Evolutionary conservation across 2,329 filamentous ascomycete species (phyloP).

Genomic region (Ceratocystis cubensis): DNA sequence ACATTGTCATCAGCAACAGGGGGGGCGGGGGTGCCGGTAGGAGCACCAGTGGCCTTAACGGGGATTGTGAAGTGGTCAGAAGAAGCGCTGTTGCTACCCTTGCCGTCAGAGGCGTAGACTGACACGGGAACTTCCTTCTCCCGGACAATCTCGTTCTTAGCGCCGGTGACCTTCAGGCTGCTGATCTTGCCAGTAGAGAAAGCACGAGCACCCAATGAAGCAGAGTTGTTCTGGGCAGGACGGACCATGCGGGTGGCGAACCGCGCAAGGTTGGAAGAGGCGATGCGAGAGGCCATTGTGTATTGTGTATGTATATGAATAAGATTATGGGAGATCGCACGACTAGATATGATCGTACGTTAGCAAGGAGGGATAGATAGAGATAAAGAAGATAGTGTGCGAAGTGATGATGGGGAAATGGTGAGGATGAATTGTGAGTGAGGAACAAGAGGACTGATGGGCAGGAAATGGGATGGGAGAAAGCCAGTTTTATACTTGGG

Average conservation of each 20-base stretch:
- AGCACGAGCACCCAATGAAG: constrained; percentile 13
- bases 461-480: constrained; percentile 19
- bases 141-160: constrained; percentile 41
- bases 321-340: constrained; percentile 23
- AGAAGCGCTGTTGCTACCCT: constrained; percentile 31
- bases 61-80: constrained; percentile 45
- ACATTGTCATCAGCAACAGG: constrained; percentile 36
- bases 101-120: constrained; percentile 37
- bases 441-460: neutral
- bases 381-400: neutral
- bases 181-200: constrained; percentile 16
- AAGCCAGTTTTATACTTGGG: constrained; percentile 16
- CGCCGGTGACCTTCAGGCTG: constrained; percentile 24
- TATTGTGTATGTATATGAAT: constrained; percentile 11
- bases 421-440: neutral
- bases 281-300: constrained; percentile 27
- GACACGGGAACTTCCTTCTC: constrained; percentile 47
- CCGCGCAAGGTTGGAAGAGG: constrained; percentile 25
- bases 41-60: constrained; percentile 35
- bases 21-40: constrained; percentile 32
- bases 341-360: neutral
- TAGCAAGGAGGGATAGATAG: neutral
- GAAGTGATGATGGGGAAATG: neutral
- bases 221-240: constrained; percentile 28
- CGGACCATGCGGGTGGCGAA: constrained; percentile 25